phyloP scores from a whole-genome alignment of 192 early-diverging fungal genomes.

The Coemansia sp. region DNA sequence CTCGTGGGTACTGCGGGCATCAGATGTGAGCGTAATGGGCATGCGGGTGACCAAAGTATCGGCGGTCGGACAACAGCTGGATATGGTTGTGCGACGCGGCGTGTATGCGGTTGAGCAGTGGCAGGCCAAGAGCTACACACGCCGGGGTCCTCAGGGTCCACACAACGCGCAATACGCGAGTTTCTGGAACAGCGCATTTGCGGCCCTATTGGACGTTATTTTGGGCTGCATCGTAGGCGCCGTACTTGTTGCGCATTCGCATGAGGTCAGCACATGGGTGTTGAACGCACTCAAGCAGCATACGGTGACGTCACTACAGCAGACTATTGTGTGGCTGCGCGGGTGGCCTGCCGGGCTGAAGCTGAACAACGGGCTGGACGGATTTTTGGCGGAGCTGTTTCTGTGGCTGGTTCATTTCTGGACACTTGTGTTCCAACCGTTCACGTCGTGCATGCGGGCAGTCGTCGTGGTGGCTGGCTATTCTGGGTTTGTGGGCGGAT shows the following conservation, averaged over 20 bases:
- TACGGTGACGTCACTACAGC: constrained; percentile 68
- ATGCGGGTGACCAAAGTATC: constrained; percentile 64
- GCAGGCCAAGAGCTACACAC: constrained; percentile 58
- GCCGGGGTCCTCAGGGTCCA: constrained; percentile 43
- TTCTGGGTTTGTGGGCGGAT: constrained; percentile 75
- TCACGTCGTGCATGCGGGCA: constrained; percentile 48
- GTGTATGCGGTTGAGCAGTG: constrained; percentile 91
- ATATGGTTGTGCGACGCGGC: constrained; percentile 79
- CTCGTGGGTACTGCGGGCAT: constrained; percentile 57
- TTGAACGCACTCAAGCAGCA: constrained; percentile 58
- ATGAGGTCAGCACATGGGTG: constrained; percentile 57
- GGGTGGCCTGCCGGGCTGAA: constrained; percentile 95
- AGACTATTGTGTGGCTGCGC: constrained; percentile 86
- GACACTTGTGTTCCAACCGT: constrained; percentile 64
- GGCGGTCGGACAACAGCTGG: constrained; percentile 84
- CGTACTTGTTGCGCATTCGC: constrained; percentile 64
- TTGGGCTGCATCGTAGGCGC: constrained; percentile 80
- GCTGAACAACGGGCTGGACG: constrained; percentile 85
- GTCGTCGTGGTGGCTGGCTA: constrained; percentile 73
- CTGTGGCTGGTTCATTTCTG: constrained; percentile 84
- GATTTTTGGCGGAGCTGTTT: constrained; percentile 90
- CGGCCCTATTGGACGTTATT: constrained; percentile 89
- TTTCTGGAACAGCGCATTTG: constrained; percentile 96
- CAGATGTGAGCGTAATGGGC: constrained; percentile 62
- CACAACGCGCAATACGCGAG: constrained; percentile 56